These are phyloP conservation scores for Thalassiosira oceanica DNA, from an alignment of 352 stramenopile species.

Conservation along the genomic window DNA sequence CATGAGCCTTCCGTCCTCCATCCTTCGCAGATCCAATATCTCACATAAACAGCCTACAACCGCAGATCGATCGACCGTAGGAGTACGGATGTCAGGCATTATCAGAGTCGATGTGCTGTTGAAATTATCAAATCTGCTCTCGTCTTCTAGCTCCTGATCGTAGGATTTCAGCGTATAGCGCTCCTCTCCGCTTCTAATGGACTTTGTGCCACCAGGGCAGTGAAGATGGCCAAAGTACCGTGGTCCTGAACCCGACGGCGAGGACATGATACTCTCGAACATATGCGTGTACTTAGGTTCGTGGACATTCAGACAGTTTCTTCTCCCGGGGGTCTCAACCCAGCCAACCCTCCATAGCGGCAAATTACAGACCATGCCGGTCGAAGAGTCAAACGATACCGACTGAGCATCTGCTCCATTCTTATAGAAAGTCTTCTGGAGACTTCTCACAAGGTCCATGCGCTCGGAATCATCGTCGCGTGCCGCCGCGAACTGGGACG, in stretches of 20 bases:
- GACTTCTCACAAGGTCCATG: conserved; percentile 60
- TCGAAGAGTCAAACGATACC: conserved; percentile 29
- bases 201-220: conserved; percentile 33
- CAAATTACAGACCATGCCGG: conserved; percentile 56
- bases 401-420: neutral
- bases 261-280: conserved; percentile 53
- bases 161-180: conserved; percentile 49
- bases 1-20: conserved; percentile 69
- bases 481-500: too few species aligned
- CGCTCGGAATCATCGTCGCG: conserved; percentile 34
- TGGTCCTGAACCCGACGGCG: conserved; percentile 11
- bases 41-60: conserved; percentile 66
- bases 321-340: conserved; percentile 67
- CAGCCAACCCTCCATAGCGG: conserved; percentile 66
- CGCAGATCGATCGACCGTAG: conserved; percentile 18
- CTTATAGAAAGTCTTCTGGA: conserved; percentile 68
- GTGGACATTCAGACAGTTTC: conserved; percentile 74
- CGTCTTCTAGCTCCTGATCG: conserved; percentile 33
- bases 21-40: conserved; percentile 65
- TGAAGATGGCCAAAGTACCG: conserved; percentile 72
- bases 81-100: conserved; percentile 3
- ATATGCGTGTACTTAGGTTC: conserved; percentile 74
- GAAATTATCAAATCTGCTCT: conserved; percentile 32
- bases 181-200: conserved; percentile 25
- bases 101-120: conserved; percentile 1